phyloP scores from a whole-genome alignment of 148 eudicot genomes.

The Rhododendron ovatum region DNA sequence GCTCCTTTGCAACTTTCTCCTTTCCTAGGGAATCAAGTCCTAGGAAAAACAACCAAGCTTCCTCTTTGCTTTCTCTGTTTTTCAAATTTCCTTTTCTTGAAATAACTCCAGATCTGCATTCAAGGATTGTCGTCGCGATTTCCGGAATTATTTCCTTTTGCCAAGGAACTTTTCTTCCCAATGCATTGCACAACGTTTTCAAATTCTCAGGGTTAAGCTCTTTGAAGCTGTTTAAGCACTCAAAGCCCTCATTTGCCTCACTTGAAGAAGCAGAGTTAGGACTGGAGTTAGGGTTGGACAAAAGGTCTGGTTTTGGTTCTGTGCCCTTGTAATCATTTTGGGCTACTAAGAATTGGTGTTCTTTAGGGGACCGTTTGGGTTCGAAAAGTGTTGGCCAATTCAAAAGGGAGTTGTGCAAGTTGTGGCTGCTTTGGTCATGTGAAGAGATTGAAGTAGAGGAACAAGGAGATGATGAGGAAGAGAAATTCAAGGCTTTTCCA shows the following conservation, averaged over 20 bases:
- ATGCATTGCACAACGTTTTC: constrained; percentile 33
- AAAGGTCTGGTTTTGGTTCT: constrained; percentile 58
- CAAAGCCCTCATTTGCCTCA: constrained; percentile 48
- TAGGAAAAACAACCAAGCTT: constrained; percentile 54
- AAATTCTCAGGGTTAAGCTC: constrained; percentile 43
- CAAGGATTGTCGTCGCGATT: constrained; percentile 36
- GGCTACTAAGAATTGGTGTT: constrained; percentile 27
- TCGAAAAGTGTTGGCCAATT: constrained; percentile 49
- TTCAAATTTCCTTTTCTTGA: constrained; percentile 5
- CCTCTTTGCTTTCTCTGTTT: constrained; percentile 25
- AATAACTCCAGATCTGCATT: constrained; percentile 40
- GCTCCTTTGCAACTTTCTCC: constrained; percentile 37
- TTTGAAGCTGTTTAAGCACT: constrained; percentile 28
- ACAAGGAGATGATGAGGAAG: constrained; percentile 47
- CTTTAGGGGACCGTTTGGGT: constrained; percentile 32
- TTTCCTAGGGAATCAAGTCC: constrained; percentile 54
- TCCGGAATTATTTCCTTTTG: constrained; percentile 55
- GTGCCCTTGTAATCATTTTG: constrained; percentile 10
- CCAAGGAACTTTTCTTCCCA: constrained; percentile 74
- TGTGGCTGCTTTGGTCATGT: constrained; percentile 22
- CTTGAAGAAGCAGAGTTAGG: constrained; percentile 88
- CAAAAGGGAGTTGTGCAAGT: constrained; percentile 18
- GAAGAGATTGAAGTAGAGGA: constrained; percentile 63
- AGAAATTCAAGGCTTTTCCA: constrained; percentile 33
- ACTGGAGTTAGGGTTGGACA: constrained; percentile 80